These are phyloP conservation scores for Cutaneotrichosporon cyanovorans DNA, from an alignment of 1,284 basidiomycete species.

Conservation along the genomic window DNA sequence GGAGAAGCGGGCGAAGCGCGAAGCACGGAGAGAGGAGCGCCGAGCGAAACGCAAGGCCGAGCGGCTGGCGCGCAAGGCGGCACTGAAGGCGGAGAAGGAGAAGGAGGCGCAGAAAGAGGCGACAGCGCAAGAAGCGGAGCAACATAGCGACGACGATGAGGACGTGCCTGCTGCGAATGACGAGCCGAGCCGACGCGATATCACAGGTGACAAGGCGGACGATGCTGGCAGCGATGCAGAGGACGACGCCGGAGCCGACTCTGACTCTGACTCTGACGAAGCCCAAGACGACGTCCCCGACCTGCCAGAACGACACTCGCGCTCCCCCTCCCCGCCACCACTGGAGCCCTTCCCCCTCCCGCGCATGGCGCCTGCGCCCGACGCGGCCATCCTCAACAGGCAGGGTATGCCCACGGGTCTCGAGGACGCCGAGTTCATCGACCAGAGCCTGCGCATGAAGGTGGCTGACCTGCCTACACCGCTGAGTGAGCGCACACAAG, in stretches of 20 bases:
- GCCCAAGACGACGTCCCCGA: constrained; percentile 7
- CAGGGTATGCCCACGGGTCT: constrained; percentile 72
- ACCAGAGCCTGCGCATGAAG: constrained; percentile 52
- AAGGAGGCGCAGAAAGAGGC: neutral
- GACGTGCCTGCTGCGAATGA: constrained; percentile 1
- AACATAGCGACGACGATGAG: constrained; percentile 22
- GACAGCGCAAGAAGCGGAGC: constrained; percentile 9
- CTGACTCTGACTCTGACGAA: constrained; percentile 8
- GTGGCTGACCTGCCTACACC: constrained; percentile 48
- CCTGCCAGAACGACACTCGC: constrained; percentile 12
- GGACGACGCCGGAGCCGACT: constrained; percentile 11
- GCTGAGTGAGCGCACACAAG: constrained; percentile 58
- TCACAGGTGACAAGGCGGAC: constrained; percentile 2
- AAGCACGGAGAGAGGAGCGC: constrained; percentile 5
- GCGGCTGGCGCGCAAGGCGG: constrained; percentile 5
- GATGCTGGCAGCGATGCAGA: constrained; percentile 19
- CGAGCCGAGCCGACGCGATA: neutral
- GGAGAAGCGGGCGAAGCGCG: constrained; percentile 12
- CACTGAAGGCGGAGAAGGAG: neutral
- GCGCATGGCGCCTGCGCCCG: constrained; percentile 60
- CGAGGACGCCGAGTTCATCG: constrained; percentile 62
- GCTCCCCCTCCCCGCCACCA: constrained; percentile 25
- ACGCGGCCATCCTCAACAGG: constrained; percentile 58
- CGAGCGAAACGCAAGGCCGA: constrained; percentile 9
- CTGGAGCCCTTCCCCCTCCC: constrained; percentile 61